Evolutionary conservation across 2,329 filamentous ascomycete genomes (phyloP), one percentile per base, ranked within the genome.

Genomic region (Bipolaris victoriae): DNA sequence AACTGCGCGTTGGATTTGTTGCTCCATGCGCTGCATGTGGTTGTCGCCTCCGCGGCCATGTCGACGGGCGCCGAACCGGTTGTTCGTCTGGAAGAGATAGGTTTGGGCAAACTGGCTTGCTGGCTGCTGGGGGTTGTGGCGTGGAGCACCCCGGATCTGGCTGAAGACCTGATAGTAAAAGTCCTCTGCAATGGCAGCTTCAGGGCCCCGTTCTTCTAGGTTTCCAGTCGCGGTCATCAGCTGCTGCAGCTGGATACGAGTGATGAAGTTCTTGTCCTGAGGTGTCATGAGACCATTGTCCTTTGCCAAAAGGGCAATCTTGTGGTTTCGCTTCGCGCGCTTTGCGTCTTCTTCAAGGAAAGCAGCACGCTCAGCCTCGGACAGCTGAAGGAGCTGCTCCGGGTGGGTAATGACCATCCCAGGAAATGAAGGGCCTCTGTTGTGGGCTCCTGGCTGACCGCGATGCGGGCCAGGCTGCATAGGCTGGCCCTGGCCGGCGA

Each of bases 221-320:
- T 92, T 95, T 9, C 94, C 94, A 22, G 92, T 96, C 7, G 95
- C 93, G 10, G 94, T 88, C 52, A 99, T 91, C 35, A 99, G 85
- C 75, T 99, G 95, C 79, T 99, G 95, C 50, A 99, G 84, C 76
- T 99, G 95, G 64, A 99, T 99, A 16, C 95, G 88, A 5, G 95
- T 98, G 65, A 99, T 97, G 78, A 98, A 99, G 75, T 97, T 99
- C 83, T 99, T 99, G 79, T 99, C 95, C 73, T 98, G 94, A 0
- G 95, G 95, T 3, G 95, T 99, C 95, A 99, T 99, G 60, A 99
- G 80, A 22, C 95, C 95, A 71, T 99, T 99, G 69, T 96, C 92
- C 78, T 92, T 92, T 22, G 92, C 96, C 51, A 97, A 81, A 40
- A 96, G 82, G 79, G 93, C 94, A 61, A 99, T 98, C 82, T 99